Base-by-base conservation (phyloP, 768 basidiomycete species). In the Suillus spraguei region DNA sequence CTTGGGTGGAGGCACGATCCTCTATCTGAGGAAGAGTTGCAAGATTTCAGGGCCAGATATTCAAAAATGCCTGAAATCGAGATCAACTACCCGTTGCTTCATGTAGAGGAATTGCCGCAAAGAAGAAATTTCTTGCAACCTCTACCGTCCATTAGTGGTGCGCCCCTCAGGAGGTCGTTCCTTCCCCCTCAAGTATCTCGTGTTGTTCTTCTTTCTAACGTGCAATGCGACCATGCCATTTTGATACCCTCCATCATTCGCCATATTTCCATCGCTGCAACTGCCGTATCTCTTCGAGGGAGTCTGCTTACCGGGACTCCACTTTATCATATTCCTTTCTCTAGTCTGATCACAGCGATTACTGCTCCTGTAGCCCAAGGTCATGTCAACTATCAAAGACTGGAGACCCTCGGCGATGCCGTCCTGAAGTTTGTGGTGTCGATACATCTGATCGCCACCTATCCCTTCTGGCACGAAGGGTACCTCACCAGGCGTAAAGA, bases 391-490 rank as follows among this genome's bases (percentile, higher is more conserved):
- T 92, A 93, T 67, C 86, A 93, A 70, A 84, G 91, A 4, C 77
- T 92, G 17, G 91, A 93, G 70, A 87, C 87, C 0, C 81, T 93
- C 5, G 91, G 91, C 1, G 91, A 93, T 68, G 85, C 87, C 0
- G 88, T 90, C 2, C 80, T 93, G 35, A 92, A 93, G 70, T 90
- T 86, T 64, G 68, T 85, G 32, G 78, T 78, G 10, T 81, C 81
- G 20, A 70, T 89, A 11, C 87, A 91, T 68, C 77, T 92, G 8
- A 74, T 90, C 42, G 83, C 83, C 0, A 76, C 85, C 49, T 83
- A 88, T 68, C 90, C 89, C 0, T 68, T 83, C n/a, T 93, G 90
- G 91, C 91, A 89, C 62, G 91, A 93, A 67, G 91, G 90, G 13
- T 92, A 91, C 67, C 76, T 92, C 16, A 83, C 84, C 3, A 79